These are phyloP conservation scores for Beta macrorhiza DNA, from an alignment of 179 eudicot species.

Conservation along the genomic window DNA sequence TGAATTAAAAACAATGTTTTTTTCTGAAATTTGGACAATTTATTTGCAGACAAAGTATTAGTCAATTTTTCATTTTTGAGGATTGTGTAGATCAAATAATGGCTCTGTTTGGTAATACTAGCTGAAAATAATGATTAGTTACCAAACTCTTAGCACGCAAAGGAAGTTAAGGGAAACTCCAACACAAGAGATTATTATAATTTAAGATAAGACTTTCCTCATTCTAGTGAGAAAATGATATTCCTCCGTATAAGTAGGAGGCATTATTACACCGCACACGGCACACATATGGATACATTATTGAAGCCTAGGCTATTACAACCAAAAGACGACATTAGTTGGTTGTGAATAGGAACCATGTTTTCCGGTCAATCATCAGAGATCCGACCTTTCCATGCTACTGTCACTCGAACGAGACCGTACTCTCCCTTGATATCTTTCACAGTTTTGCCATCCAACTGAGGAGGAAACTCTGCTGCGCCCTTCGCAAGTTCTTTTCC, in stretches of 20 bases:
- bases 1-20: too few species aligned
- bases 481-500: conserved; percentile 7
- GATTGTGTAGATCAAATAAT: too few species aligned
- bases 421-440: conserved; percentile 1
- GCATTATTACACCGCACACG: background rate
- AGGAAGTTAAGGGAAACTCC: too few species aligned
- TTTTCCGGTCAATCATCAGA: background rate
- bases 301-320: background rate
- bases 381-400: conserved; percentile 11
- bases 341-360: background rate
- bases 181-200: background rate
- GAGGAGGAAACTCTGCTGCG: conserved; percentile 9
- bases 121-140: too few species aligned
- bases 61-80: too few species aligned
- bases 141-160: too few species aligned
- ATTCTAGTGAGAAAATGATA: background rate
- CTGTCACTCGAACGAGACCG: conserved; percentile 17
- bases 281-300: background rate
- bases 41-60: too few species aligned
- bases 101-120: too few species aligned
- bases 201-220: background rate
- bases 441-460: background rate
- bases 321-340: background rate
- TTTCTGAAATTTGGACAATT: too few species aligned
- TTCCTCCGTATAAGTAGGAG: background rate